Conservation (phyloP, 495 filamentous ascomycete genomes). For the Umbilicaria muhlenbergii region DNA sequence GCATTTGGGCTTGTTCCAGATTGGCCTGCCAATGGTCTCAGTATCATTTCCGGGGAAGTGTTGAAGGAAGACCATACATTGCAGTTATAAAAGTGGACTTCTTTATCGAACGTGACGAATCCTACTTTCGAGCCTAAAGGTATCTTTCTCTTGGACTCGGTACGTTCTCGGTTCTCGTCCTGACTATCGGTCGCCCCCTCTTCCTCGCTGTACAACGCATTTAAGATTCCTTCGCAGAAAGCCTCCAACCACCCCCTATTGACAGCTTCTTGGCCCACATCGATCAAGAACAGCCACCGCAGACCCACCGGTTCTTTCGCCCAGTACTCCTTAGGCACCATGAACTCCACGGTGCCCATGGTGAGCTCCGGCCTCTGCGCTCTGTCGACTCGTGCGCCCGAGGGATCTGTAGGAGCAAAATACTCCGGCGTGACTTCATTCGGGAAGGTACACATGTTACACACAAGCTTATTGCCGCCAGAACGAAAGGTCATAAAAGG, state of each 20-base stretch:
- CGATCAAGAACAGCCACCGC: conserved; percentile 80
- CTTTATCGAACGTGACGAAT: conserved; percentile 89
- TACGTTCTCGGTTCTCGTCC: conserved; percentile 38
- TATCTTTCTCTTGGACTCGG: conserved; percentile 33
- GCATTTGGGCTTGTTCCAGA: conserved; percentile 86
- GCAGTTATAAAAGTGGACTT: conserved; percentile 95
- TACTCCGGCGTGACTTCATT: conserved; percentile 91
- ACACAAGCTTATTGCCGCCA: conserved; percentile 91
- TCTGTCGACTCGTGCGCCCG: conserved; percentile 75
- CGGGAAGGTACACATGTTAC: conserved; percentile 95
- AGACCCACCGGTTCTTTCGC: conserved; percentile 83
- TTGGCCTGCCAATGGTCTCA: conserved; percentile 36
- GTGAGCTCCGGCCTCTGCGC: conserved; percentile 80
- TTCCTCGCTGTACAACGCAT: conserved; percentile 60
- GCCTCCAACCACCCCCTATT: conserved; percentile 83
- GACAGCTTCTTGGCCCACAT: conserved; percentile 78
- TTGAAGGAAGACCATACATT: conserved; percentile 36
- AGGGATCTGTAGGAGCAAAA: conserved; percentile 77
- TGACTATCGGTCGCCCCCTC: conserved; percentile 27
- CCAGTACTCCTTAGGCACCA: conserved; percentile 98
- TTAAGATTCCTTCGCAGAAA: conserved; percentile 77
- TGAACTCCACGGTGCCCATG: conserved; percentile 85
- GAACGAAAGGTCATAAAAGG: conserved; percentile 96
- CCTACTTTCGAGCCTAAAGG: conserved; percentile 76
- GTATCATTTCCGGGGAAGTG: conserved; percentile 1